phyloP scores from a whole-genome alignment of 2,329 filamentous ascomycete species.

The Alternaria gansuensis region DNA sequence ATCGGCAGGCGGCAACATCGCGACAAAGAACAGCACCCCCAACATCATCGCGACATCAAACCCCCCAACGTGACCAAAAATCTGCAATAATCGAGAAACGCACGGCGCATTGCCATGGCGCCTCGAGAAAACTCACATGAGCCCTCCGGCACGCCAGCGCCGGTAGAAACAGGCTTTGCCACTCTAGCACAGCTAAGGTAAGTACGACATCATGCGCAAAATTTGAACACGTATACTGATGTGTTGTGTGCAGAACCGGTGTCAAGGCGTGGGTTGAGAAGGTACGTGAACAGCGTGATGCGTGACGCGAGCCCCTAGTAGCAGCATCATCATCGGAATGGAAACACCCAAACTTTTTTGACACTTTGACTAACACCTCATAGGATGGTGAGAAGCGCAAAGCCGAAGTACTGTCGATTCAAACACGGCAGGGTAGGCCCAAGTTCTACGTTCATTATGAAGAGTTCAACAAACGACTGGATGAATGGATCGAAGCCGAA shows the following conservation, averaged over 20 bases:
- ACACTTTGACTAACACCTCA: slow-evolving; percentile 24
- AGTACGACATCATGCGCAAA: slow-evolving; percentile 51
- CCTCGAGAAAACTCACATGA: slow-evolving; percentile 64
- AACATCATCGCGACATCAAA: slow-evolving; percentile 45
- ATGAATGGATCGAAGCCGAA: slow-evolving; percentile 86
- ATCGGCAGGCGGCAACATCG: slow-evolving; percentile 35
- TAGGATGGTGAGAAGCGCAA: slow-evolving; percentile 84
- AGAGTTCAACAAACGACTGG: slow-evolving; percentile 91
- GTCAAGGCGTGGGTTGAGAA: slow-evolving; percentile 74
- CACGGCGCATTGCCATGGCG: slow-evolving; percentile 57
- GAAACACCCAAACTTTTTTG: neutral
- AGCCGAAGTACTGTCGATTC: slow-evolving; percentile 95
- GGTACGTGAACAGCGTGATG: slow-evolving; percentile 57
- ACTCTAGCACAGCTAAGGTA: slow-evolving; percentile 85
- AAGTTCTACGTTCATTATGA: slow-evolving; percentile 98
- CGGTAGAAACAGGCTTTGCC: slow-evolving; percentile 79
- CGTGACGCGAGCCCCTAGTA: slow-evolving; percentile 13
- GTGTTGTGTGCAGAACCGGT: slow-evolving; percentile 63
- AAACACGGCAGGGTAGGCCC: slow-evolving; percentile 84
- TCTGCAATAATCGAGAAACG: slow-evolving; percentile 23
- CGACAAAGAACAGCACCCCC: slow-evolving; percentile 36
- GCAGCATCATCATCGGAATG: slow-evolving; percentile 27
- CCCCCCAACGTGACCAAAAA: slow-evolving; percentile 39
- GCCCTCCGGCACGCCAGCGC: slow-evolving; percentile 64
- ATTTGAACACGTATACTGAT: slow-evolving; percentile 41